Percentiles rank a stretch among this genome's conserved stretches.
Conservation (phyloP, 1,139 yeast genomes). For the Spathaspora sp. region DNA sequence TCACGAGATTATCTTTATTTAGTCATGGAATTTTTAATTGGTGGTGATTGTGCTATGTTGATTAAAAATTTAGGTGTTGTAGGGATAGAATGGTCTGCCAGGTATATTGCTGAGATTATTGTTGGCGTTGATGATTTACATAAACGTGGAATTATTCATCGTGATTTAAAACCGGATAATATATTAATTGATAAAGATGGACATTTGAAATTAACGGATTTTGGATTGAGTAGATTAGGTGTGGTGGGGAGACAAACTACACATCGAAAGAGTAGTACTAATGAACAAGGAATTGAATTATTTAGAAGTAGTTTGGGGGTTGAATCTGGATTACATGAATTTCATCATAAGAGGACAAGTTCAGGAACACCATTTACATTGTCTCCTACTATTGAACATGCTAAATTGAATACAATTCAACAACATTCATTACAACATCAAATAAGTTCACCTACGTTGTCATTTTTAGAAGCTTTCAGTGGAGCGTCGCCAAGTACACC, state of each 20-base stretch:
- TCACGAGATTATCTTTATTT: conserved; percentile 81
- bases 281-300: conserved; percentile 46
- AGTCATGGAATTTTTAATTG: conserved; percentile 95
- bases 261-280: conserved; percentile 45
- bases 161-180: conserved; percentile 95
- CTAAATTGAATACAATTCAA: conserved; percentile 18
- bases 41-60: conserved; percentile 93
- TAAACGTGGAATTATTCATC: conserved; percentile 83
- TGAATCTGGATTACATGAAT: conserved; percentile 35
- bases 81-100: conserved; percentile 84
- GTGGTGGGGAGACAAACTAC: conserved; percentile 74
- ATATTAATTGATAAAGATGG: conserved; percentile 82
- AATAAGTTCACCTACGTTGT: conserved; percentile 12
- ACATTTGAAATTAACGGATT: conserved; percentile 89
- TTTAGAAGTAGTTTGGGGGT: conserved; percentile 34
- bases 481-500: conserved; percentile 8
- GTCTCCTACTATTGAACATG: conserved; percentile 44
- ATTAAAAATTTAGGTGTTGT: conserved; percentile 77
- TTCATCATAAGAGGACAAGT: conserved; percentile 31
- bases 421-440: conserved; percentile 7
- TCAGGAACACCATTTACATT: conserved; percentile 51
- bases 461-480: conserved; percentile 13
- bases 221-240: conserved; percentile 91
- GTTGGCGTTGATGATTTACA: conserved; percentile 91
- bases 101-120: conserved; percentile 86